Percentiles rank a stretch among this genome's conserved stretches.
Evolutionary conservation across 2,329 filamentous ascomycete genomes (phyloP).

Genomic region (Pseudogymnoascus destructans): DNA sequence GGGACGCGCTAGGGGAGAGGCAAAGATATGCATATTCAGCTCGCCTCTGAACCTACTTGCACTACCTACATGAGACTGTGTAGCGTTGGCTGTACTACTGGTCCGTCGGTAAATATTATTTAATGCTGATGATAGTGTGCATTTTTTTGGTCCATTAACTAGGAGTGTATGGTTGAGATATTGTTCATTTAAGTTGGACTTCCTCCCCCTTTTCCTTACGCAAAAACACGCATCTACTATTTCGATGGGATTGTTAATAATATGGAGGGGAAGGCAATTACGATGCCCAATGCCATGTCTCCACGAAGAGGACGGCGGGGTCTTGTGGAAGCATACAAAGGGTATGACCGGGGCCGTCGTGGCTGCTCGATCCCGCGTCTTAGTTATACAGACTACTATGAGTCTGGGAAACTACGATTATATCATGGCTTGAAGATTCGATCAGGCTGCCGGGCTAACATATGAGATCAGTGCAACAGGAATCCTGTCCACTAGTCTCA

Average conservation of each 20-base stretch:
- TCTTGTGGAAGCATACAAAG: slow-evolving; percentile 50
- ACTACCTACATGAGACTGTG: too few relatives aligned
- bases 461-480: slow-evolving; percentile 54
- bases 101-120: too few relatives aligned
- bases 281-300: slow-evolving; percentile 47
- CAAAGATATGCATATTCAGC: too few relatives aligned
- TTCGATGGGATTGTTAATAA: slow-evolving; percentile 41
- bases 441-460: slow-evolving; percentile 48
- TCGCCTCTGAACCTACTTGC: too few relatives aligned
- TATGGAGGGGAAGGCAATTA: slow-evolving; percentile 40
- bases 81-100: too few relatives aligned
- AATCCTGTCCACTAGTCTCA: slow-evolving; percentile 41
- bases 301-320: slow-evolving; percentile 54
- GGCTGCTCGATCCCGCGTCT: slow-evolving; percentile 46
- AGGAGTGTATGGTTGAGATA: too few relatives aligned
- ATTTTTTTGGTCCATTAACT: too few relatives aligned
- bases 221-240: slow-evolving; percentile 40
- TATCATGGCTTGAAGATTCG: slow-evolving; percentile 54
- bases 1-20: too few relatives aligned
- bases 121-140: too few relatives aligned
- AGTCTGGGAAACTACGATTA: slow-evolving; percentile 57
- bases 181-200: too few relatives aligned
- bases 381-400: slow-evolving; percentile 53
- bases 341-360: slow-evolving; percentile 35
- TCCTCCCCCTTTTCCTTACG: too few relatives aligned